These are phyloP conservation scores for Karstenula rhodostoma DNA, from an alignment of 2,329 filamentous ascomycete species.

Conservation along the genomic window DNA sequence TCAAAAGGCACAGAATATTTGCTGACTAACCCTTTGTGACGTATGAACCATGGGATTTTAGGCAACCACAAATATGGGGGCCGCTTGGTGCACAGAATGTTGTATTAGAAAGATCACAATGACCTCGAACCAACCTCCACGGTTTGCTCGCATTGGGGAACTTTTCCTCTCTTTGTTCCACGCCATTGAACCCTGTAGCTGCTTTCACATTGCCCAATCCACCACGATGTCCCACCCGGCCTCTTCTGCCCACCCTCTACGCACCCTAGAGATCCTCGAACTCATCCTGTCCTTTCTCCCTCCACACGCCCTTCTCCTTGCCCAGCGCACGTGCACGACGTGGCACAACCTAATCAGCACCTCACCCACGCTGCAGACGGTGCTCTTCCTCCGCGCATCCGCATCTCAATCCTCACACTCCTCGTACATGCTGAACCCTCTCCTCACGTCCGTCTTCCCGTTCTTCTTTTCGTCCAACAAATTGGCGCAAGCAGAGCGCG, in stretches of 20 bases:
- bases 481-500: background rate
- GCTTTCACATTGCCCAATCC: background rate
- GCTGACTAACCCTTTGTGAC: constrained; percentile 1
- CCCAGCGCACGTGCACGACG: constrained; percentile 19
- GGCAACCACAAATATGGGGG: background rate
- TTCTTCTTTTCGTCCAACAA: constrained; percentile 6
- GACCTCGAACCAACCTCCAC: too few relatives aligned
- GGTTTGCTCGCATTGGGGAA: too few relatives aligned
- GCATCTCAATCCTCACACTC: background rate
- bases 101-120: background rate
- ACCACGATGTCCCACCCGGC: background rate
- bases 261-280: constrained; percentile 27
- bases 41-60: background rate
- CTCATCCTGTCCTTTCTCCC: constrained; percentile 23
- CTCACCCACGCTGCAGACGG: constrained; percentile 22
- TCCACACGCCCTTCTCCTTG: constrained; percentile 21
- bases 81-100: background rate
- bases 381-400: constrained; percentile 18
- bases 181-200: too few relatives aligned
- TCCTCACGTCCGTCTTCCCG: constrained; percentile 16
- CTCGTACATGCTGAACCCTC: constrained; percentile 16
- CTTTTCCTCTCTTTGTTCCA: too few relatives aligned
- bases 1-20: background rate
- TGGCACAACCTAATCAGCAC: constrained; percentile 21
- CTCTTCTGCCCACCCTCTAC: background rate